Base-by-base conservation (phyloP, 306 rosid species). In the Vigna nakashimae region DNA sequence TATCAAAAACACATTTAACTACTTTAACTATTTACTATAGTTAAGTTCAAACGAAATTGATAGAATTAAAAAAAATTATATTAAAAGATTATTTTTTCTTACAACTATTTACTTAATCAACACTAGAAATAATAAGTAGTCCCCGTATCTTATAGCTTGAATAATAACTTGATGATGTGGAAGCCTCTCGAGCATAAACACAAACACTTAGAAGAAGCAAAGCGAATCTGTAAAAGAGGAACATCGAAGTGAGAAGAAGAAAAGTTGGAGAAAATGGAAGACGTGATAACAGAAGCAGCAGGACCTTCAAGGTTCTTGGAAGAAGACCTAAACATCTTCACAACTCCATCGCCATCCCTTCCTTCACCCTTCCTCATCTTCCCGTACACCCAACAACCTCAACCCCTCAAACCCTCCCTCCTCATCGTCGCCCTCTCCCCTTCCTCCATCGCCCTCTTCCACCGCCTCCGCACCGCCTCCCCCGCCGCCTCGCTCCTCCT, bases 291-390 rank as follows among this genome's bases (percentile, higher is more conserved):
- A 9, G 98, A 92, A 78, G 82, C 82, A 78, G 90, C 98, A 22
- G 96, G 93, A 12, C 98, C 97, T 8, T 95, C 98, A 40, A 84
- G 98, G 40, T 85, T 95, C 66, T 67, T 85, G 20, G 88, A 89
- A 74, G 98, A 92, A 78, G 98, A 92, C 43, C 96, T 95, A 36
- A 89, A 92, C 87, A 92, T 66, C 69, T 95, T 92, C 79, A 70
- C 95, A 2, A 78, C 80, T 1, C 92, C 93, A 3, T 88, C 87
- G 0, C 88, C 89, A 3, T 75, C 89, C 2, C 76, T 89, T 46
- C 98, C 98, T 3, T 65, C 86, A 12, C 98, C 97, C 0, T 89
- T 87, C 83, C 86, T 92, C 65, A 22, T 82, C 68, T 89, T 91
- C 80, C 67, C 92, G 1, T 90, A 80, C 30, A 65, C 72, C 13